phyloP scores from a whole-genome alignment of 352 stramenopile species.

The Pythium dissimile region DNA sequence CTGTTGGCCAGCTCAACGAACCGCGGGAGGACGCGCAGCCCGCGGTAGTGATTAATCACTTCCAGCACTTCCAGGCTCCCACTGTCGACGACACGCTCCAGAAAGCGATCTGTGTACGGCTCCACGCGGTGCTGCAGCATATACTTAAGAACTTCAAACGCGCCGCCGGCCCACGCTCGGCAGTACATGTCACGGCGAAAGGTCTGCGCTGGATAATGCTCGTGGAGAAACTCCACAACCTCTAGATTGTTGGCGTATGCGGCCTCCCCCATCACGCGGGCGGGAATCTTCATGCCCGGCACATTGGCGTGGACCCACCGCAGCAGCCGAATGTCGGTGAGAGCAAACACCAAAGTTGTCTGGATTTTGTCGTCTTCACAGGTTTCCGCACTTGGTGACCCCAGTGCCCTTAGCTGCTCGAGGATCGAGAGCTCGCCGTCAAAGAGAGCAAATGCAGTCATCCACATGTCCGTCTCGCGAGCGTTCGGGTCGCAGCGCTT shows the following conservation, averaged over 20 bases:
- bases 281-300: background rate
- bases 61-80: slow-evolving; percentile 7
- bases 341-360: background rate
- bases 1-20: background rate
- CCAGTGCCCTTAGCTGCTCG: slow-evolving; percentile 5
- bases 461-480: background rate
- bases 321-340: slow-evolving; percentile 3
- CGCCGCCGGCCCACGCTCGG: background rate
- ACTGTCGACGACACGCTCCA: background rate
- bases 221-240: slow-evolving; percentile 9
- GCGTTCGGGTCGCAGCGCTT: background rate
- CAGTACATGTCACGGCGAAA: slow-evolving; percentile 13
- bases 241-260: background rate
- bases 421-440: slow-evolving; percentile 6
- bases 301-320: slow-evolving; percentile 6
- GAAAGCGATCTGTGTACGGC: slow-evolving; percentile 6
- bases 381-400: background rate
- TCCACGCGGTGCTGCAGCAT: slow-evolving; percentile 11
- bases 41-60: slow-evolving; percentile 5
- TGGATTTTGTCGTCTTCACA: background rate
- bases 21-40: background rate
- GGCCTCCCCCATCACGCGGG: slow-evolving; percentile 12
- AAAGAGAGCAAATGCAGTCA: slow-evolving; percentile 7
- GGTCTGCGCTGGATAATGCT: background rate
- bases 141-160: slow-evolving; percentile 12